phyloP scores from a whole-genome alignment of 148 eudicot genomes.

The Dysphania ambrosioides region DNA sequence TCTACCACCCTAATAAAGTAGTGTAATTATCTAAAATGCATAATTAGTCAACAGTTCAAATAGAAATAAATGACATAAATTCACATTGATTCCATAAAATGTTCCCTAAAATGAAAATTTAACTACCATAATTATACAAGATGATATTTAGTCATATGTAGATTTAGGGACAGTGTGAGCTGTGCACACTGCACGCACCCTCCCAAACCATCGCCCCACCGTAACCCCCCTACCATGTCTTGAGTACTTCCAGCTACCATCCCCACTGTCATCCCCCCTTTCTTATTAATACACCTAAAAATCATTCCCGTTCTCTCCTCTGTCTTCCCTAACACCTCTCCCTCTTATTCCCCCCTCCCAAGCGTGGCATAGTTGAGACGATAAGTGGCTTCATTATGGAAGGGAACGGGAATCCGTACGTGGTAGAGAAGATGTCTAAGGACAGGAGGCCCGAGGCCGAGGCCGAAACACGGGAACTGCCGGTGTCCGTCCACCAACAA shows the following conservation, averaged over 20 bases:
- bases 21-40: too few species aligned
- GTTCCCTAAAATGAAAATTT: too few species aligned
- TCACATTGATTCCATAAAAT: too few species aligned
- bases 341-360: background rate
- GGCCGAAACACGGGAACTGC: background rate
- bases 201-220: background rate
- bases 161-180: too few species aligned
- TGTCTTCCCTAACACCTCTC: background rate
- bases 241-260: constrained; percentile 17
- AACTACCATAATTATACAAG: too few species aligned
- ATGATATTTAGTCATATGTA: background rate
- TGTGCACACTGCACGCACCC: background rate
- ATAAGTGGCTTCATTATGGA: constrained; percentile 5
- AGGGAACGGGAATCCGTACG: background rate
- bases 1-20: too few species aligned
- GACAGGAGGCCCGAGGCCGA: background rate
- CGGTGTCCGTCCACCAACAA: background rate
- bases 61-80: too few species aligned
- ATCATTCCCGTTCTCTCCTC: background rate
- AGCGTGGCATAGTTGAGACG: background rate
- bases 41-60: too few species aligned
- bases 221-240: background rate
- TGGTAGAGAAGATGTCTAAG: background rate
- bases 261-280: constrained; percentile 14
- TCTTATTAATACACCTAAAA: background rate